phyloP scores from a whole-genome alignment of 2,329 filamentous ascomycete species.

The Ophiobolus disseminans region DNA sequence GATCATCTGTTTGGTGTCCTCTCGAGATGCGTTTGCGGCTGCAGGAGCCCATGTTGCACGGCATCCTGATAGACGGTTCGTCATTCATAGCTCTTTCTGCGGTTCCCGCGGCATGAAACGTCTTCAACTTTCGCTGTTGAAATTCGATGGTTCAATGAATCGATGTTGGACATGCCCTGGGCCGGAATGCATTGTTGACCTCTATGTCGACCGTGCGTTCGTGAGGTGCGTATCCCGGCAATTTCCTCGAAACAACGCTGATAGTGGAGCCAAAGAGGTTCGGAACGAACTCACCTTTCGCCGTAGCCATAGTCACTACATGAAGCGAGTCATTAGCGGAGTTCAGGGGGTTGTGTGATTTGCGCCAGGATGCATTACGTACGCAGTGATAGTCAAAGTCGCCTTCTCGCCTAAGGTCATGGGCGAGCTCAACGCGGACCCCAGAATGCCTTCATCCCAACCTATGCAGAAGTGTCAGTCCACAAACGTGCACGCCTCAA shows the following conservation, averaged over 20 bases:
- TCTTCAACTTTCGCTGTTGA: neutral
- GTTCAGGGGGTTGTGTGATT: neutral
- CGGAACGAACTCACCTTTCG: conserved; percentile 38
- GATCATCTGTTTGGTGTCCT: conserved; percentile 6
- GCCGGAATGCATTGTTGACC: neutral
- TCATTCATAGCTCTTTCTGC: too few relatives aligned
- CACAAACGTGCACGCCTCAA: conserved; percentile 9
- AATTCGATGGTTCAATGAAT: neutral
- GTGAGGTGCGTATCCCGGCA: conserved; percentile 2
- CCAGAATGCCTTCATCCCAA: conserved; percentile 72
- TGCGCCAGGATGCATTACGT: conserved; percentile 44
- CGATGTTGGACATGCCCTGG: neutral
- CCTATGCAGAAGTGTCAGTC: conserved; percentile 45
- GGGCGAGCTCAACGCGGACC: conserved; percentile 47
- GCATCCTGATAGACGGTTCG: neutral
- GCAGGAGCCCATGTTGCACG: conserved; percentile 2
- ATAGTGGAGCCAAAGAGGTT: conserved; percentile 6
- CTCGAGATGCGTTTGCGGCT: neutral
- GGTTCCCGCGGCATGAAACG: too few relatives aligned
- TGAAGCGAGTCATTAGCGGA: conserved; percentile 24
- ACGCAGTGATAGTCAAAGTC: conserved; percentile 81
- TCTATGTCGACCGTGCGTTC: conserved; percentile 2
- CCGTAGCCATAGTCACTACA: conserved; percentile 49
- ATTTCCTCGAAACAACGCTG: conserved; percentile 4
- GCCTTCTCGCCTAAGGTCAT: conserved; percentile 95